Evolutionary conservation across 768 basidiomycete genomes (phyloP).

Genomic region (Suillus ampliporus): DNA sequence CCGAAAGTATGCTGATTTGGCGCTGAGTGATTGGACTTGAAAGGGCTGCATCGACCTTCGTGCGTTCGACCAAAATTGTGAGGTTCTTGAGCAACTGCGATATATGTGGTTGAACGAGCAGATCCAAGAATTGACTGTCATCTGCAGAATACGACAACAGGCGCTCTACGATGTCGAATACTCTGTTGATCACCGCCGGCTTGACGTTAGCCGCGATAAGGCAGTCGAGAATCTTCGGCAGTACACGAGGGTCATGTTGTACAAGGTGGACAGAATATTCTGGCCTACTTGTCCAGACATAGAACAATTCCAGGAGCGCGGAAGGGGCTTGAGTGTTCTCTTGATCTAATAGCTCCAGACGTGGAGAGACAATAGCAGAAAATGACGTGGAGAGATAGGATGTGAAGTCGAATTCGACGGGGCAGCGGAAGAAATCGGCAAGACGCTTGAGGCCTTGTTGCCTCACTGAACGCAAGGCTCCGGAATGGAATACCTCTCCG

Average conservation of each 20-base stretch:
- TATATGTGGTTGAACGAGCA: conserved; percentile 72
- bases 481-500: conserved; percentile 33
- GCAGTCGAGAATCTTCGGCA: conserved; percentile 84
- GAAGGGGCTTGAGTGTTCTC: conserved; percentile 96
- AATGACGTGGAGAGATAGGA: conserved; percentile 75
- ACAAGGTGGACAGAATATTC: conserved; percentile 69
- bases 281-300: conserved; percentile 68
- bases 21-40: conserved; percentile 76
- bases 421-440: conserved; percentile 84
- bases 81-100: conserved; percentile 74
- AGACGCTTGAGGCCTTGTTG: conserved; percentile 87
- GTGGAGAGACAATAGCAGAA: conserved; percentile 77
- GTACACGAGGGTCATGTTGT: conserved; percentile 64
- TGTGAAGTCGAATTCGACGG: conserved; percentile 74
- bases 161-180: conserved; percentile 86
- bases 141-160: conserved; percentile 61
- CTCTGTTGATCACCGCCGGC: conserved; percentile 74
- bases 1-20: conserved; percentile 81
- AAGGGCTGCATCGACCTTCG: conserved; percentile 53
- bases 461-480: conserved; percentile 65
- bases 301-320: conserved; percentile 84
- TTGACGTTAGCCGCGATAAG: conserved; percentile 86
- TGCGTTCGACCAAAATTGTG: conserved; percentile 67
- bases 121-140: conserved; percentile 53
- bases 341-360: conserved; percentile 70